Percentiles rank a stretch among this genome's conserved stretches.
These are phyloP conservation scores for Phytophthora pseudosyringae DNA, from an alignment of 352 stramenopile genomes.

Conservation along the genomic window DNA sequence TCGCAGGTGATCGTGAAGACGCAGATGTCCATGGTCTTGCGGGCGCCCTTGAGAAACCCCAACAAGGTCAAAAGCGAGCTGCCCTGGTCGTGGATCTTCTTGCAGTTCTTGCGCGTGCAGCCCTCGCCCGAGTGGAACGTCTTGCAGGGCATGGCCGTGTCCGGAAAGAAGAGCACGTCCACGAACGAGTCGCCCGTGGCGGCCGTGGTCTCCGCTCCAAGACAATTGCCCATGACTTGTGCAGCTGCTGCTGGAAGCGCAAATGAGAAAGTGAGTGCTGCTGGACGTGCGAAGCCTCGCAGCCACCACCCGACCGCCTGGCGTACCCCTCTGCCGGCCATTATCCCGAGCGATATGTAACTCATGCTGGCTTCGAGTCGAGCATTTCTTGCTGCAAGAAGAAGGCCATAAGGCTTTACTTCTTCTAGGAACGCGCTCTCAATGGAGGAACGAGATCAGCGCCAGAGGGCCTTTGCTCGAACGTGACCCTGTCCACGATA, in stretches of 20 bases:
- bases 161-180: conserved; percentile 80
- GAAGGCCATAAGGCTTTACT: not conserved
- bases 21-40: conserved; percentile 66
- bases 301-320: conserved; percentile 16
- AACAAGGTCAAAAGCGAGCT: conserved; percentile 68
- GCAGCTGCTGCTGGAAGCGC: not conserved
- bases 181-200: conserved; percentile 60
- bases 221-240: conserved; percentile 67
- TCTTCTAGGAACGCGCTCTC: not conserved
- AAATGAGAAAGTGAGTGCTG: conserved; percentile 26
- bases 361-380: not conserved
- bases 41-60: conserved; percentile 48
- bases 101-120: conserved; percentile 75
- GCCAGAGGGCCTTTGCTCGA: not conserved
- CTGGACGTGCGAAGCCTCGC: not conserved
- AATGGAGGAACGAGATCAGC: too few relatives aligned
- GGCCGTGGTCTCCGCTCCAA: conserved; percentile 34
- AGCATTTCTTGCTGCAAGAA: not conserved
- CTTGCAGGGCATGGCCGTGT: conserved; percentile 64
- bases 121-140: conserved; percentile 49
- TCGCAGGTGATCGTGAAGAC: conserved; percentile 83
- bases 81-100: conserved; percentile 63
- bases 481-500: not conserved
- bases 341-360: conserved; percentile 1
- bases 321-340: not conserved